Evolutionary conservation across 2,329 filamentous ascomycete species (phyloP), one percentile per base, ranked within the genome.

Genomic region (Colletotrichum kahawae): DNA sequence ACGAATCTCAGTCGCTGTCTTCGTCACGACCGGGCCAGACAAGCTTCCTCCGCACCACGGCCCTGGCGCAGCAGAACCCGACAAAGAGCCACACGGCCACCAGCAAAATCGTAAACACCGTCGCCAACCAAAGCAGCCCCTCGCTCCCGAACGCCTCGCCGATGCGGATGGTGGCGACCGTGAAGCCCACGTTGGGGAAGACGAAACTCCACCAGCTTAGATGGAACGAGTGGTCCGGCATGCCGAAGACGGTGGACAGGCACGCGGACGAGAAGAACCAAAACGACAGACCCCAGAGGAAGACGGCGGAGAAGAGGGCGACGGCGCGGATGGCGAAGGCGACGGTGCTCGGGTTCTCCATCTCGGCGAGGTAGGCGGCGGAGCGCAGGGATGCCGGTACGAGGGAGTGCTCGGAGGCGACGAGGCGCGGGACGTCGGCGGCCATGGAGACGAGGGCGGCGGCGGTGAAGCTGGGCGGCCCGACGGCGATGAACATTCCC

Each of bases 401-500:
- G 21, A 75, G 69, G 24, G 67, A 71, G 13, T n/a, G 59, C 14
- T 74, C 67, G 21, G 64, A 29, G 3, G 69, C 51, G 31, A 76
- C 62, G 18, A 75, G 48, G 18, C 75, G 67, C 13, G 71, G 69
- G 16, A 68, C 33, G 34, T 73, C 33, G 14, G 69, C 56, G 27
- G 69, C 75, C 75, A 76, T 75, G 14, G 71, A 38, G 6, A 76
- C 77, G 9, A 84, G 70, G 7, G 82, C 82, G 2, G 80, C 85
- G 18, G 86, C 83, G 31, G 87, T 84, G 67, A 91, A 82, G 60
- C 84, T 84, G 1, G 90, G 90, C 9, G 91, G 90, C 0, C 91
- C 91, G 48, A 93, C 91, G 60, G 90, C 89, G 79, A 93, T 92
- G 83, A 92, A 93, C 88, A 93, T 91, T 6, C 88, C 91, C 0